Conservation (phyloP, 2,329 filamentous ascomycete species). For the Botrytis porri region DNA sequence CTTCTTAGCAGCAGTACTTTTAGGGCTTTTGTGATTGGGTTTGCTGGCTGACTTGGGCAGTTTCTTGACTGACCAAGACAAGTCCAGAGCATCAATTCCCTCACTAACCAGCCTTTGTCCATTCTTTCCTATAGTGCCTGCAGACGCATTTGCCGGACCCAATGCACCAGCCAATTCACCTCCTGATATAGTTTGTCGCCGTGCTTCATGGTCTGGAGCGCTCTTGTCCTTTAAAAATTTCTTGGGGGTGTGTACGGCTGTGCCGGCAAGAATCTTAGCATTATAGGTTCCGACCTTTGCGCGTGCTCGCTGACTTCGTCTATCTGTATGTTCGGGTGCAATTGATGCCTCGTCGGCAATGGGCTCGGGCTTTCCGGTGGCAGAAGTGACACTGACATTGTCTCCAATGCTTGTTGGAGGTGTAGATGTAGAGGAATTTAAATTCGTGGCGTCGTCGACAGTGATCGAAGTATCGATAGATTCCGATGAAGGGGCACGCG, state of each 20-base stretch:
- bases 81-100: constrained; percentile 48
- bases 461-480: constrained; percentile 34
- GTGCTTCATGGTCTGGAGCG: constrained; percentile 28
- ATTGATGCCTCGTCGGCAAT: constrained; percentile 18
- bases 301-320: constrained; percentile 54
- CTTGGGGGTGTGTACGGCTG: constrained; percentile 51
- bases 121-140: constrained; percentile 32
- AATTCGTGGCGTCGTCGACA: constrained; percentile 33
- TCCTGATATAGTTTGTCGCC: constrained; percentile 48
- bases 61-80: constrained; percentile 44
- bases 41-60: constrained; percentile 39
- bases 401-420: constrained; percentile 66
- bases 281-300: constrained; percentile 64
- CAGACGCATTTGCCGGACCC: constrained; percentile 33
- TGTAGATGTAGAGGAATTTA: constrained; percentile 43
- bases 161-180: constrained; percentile 38
- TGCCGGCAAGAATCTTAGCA: constrained; percentile 59
- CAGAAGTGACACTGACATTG: constrained; percentile 54
- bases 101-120: constrained; percentile 38
- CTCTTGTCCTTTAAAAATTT: constrained; percentile 44
- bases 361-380: constrained; percentile 38
- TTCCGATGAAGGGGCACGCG: constrained; percentile 33
- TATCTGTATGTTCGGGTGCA: constrained; percentile 24
- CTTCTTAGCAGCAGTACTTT: constrained; percentile 29
- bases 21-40: constrained; percentile 33